Evolutionary conservation across 2,329 filamentous ascomycete genomes (phyloP).

Genomic region (Thelonectria blattea): DNA sequence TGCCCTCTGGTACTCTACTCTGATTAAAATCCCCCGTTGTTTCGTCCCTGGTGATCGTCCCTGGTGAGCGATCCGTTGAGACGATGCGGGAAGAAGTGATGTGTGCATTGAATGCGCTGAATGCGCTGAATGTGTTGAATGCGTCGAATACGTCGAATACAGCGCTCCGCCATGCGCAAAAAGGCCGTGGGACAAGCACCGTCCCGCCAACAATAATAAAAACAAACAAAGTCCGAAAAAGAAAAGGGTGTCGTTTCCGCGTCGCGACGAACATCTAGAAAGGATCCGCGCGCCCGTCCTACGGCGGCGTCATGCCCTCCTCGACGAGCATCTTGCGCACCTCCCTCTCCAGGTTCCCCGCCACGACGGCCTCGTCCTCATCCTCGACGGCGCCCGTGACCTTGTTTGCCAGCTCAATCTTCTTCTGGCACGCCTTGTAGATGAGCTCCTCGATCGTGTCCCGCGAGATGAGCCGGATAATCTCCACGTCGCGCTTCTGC

Average conservation of each 20-base stretch:
- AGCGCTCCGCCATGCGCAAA: too few relatives aligned
- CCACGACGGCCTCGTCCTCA: constrained; percentile 34
- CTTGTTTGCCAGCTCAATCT: constrained; percentile 81
- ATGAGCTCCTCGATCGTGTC: constrained; percentile 93
- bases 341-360: constrained; percentile 50
- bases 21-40: neutral
- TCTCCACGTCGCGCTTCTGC: constrained; percentile 88
- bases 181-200: neutral
- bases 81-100: too few relatives aligned
- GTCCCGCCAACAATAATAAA: constrained; percentile 1
- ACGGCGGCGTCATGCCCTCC: constrained; percentile 48
- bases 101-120: too few relatives aligned
- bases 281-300: constrained; percentile 29
- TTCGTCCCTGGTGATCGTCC: too few relatives aligned
- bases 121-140: too few relatives aligned
- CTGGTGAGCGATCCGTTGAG: too few relatives aligned
- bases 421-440: constrained; percentile 87
- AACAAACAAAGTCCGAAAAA: neutral
- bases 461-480: constrained; percentile 81
- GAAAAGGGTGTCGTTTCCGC: neutral
- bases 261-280: neutral
- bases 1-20: too few relatives aligned
- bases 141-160: too few relatives aligned
- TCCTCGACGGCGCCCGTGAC: constrained; percentile 53
- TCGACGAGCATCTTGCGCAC: constrained; percentile 53